These are phyloP conservation scores for Fusarium compactum DNA, from an alignment of 2,329 filamentous ascomycete species.

Conservation along the genomic window DNA sequence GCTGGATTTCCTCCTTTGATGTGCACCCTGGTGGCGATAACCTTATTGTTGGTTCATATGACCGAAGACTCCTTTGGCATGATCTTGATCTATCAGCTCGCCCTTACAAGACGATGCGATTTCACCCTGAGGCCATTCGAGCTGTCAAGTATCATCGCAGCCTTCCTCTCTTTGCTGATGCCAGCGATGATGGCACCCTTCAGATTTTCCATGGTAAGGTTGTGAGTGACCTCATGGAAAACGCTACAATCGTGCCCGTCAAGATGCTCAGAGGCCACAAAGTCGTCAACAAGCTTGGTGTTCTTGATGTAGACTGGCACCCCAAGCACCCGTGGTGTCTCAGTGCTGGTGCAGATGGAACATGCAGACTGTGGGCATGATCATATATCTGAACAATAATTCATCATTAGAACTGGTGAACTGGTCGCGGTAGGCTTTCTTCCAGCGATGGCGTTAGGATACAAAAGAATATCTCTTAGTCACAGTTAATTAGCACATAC, in stretches of 20 bases:
- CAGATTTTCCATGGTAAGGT: conserved; percentile 99
- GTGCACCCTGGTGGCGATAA: conserved; percentile 95
- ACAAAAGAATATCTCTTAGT: conserved; percentile 21
- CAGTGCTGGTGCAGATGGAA: conserved; percentile 94
- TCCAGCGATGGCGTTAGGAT: conserved; percentile 43
- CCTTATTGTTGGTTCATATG: conserved; percentile 93
- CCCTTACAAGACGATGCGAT: conserved; percentile 96
- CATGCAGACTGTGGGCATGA: conserved; percentile 83
- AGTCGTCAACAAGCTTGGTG: conserved; percentile 86
- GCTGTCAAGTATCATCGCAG: conserved; percentile 88
- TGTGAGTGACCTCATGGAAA: conserved; percentile 93
- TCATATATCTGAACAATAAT: not conserved
- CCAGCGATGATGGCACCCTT: conserved; percentile 91
- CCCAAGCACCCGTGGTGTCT: conserved; percentile 93
- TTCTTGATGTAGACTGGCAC: conserved; percentile 97
- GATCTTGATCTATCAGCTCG: conserved; percentile 91
- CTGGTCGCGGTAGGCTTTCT: conserved; percentile 24
- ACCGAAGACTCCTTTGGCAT: conserved; percentile 94
- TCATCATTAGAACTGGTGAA: not conserved
- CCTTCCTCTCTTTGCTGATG: conserved; percentile 90
- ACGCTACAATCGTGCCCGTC: conserved; percentile 93
- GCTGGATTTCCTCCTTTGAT: conserved; percentile 93
- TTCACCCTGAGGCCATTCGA: conserved; percentile 92
- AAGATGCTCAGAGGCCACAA: conserved; percentile 94
- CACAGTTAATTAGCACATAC: not conserved